phyloP scores from a whole-genome alignment of 495 filamentous ascomycete species.

The Trichoderma erinaceum region DNA sequence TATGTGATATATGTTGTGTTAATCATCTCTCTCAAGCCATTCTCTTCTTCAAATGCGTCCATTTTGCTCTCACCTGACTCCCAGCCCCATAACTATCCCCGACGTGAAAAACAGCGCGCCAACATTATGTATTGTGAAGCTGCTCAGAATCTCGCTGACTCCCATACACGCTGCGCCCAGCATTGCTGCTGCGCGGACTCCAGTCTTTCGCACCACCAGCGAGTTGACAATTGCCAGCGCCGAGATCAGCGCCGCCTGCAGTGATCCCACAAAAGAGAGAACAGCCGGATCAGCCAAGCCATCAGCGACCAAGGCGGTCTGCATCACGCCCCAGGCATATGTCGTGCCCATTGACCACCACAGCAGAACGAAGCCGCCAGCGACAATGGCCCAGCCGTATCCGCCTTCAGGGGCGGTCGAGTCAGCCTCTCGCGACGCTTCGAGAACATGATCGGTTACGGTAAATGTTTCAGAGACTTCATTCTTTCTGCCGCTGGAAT shows the following conservation, averaged over 20 bases:
- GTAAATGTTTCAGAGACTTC: not conserved
- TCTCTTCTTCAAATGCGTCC: not conserved
- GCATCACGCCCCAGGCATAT: slow-evolving; percentile 54
- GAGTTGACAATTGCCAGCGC: slow-evolving; percentile 45
- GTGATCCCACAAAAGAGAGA: slow-evolving; percentile 52
- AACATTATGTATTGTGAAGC: slow-evolving; percentile 43
- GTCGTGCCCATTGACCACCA: slow-evolving; percentile 51
- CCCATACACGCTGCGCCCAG: slow-evolving; percentile 44
- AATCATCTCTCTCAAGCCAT: not conserved
- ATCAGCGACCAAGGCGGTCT: slow-evolving; percentile 45
- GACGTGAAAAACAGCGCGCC: slow-evolving; percentile 50
- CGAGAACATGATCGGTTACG: slow-evolving; percentile 38
- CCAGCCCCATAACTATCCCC: slow-evolving; percentile 49
- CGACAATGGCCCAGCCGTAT: slow-evolving; percentile 54
- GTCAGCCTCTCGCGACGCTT: slow-evolving; percentile 44
- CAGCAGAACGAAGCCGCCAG: slow-evolving; percentile 42
- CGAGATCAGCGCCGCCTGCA: slow-evolving; percentile 43
- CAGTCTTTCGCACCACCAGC: slow-evolving; percentile 44
- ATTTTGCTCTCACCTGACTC: slow-evolving; percentile 23
- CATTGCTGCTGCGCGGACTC: slow-evolving; percentile 39
- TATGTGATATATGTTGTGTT: too few species aligned
- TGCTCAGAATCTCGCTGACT: slow-evolving; percentile 42
- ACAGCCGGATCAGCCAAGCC: slow-evolving; percentile 42
- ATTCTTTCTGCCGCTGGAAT: not conserved
- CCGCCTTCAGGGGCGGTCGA: slow-evolving; percentile 51